Conservation (phyloP, 352 stramenopile genomes). For the Phytophthora ramorum region DNA sequence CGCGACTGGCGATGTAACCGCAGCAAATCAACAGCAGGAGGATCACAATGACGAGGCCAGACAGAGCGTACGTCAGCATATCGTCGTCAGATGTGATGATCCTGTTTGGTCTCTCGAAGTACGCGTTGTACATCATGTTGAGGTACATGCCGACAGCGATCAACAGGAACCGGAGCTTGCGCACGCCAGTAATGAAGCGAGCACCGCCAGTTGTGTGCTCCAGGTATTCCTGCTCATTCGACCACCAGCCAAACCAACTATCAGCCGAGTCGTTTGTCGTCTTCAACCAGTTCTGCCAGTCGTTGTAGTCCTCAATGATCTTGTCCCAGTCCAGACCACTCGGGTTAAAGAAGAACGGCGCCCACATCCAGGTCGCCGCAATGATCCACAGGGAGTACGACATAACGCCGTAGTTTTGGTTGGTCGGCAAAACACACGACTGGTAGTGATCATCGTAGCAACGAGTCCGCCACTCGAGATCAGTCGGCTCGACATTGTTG, state of each 20-base stretch:
- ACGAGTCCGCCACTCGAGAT: slow-evolving; percentile 79
- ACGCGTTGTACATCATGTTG: slow-evolving; percentile 80
- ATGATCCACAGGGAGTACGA: slow-evolving; percentile 98
- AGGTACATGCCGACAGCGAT: slow-evolving; percentile 82
- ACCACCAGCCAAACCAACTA: slow-evolving; percentile 91
- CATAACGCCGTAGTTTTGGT: slow-evolving; percentile 97
- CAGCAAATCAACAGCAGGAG: slow-evolving; percentile 81
- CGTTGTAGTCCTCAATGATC: slow-evolving; percentile 93
- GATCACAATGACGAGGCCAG: slow-evolving; percentile 73
- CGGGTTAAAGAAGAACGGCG: slow-evolving; percentile 96
- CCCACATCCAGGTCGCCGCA: slow-evolving; percentile 90
- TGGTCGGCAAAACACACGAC: slow-evolving; percentile 92
- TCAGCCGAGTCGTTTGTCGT: slow-evolving; percentile 88
- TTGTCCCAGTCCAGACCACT: slow-evolving; percentile 99
- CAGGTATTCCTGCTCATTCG: slow-evolving; percentile 82
- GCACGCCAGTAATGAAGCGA: slow-evolving; percentile 57
- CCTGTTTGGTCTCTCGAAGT: slow-evolving; percentile 69
- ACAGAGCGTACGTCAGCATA: slow-evolving; percentile 70
- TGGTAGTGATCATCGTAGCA: slow-evolving; percentile 90
- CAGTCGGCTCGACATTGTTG: slow-evolving; percentile 76
- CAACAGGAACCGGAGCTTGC: slow-evolving; percentile 85
- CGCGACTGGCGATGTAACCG: slow-evolving; percentile 82
- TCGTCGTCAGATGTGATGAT: slow-evolving; percentile 59
- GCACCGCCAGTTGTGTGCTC: slow-evolving; percentile 79
- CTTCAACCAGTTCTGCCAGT: slow-evolving; percentile 96